phyloP scores from a whole-genome alignment of 371 early-diverging fungal genomes.

The Mucor piriformis region DNA sequence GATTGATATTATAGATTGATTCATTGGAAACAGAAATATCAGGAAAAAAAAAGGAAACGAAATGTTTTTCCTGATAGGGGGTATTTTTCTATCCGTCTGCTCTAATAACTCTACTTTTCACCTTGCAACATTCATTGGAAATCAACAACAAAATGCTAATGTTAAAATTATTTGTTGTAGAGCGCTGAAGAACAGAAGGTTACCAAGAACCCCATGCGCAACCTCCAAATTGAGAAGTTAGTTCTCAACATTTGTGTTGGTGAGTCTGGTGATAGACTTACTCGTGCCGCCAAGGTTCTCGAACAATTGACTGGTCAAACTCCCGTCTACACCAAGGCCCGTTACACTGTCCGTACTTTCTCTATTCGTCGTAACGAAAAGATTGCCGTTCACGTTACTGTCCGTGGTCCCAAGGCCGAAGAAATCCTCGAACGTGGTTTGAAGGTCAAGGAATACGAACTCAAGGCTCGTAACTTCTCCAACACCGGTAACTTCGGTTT shows the following conservation, averaged over 20 bases:
- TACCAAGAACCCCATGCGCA: constrained; percentile 91
- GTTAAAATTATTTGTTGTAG: constrained; percentile 30
- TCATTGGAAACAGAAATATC: neutral
- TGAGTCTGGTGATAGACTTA: constrained; percentile 98
- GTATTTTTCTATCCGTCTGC: neutral
- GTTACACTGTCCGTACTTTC: constrained; percentile 99
- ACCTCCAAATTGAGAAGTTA: constrained; percentile 98
- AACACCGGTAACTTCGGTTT: constrained; percentile 99
- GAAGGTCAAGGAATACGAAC: constrained; percentile 99
- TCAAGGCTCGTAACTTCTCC: constrained; percentile 95
- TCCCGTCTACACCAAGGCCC: constrained; percentile 99
- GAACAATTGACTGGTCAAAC: constrained; percentile 99
- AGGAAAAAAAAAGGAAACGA: neutral
- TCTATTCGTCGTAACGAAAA: constrained; percentile 99
- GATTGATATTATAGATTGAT: neutral
- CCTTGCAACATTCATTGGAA: neutral
- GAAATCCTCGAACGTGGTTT: constrained; percentile 99
- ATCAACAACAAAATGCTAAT: too few species aligned
- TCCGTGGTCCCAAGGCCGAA: constrained; percentile 85
- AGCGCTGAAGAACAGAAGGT: constrained; percentile 67
- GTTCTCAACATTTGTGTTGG: constrained; percentile 99
- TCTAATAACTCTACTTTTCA: neutral
- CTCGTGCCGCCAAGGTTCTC: constrained; percentile 99
- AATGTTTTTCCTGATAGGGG: neutral
- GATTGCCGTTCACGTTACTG: constrained; percentile 99